Base-by-base conservation (phyloP, 2,329 filamentous ascomycete species). In the Cladosporium velox region DNA sequence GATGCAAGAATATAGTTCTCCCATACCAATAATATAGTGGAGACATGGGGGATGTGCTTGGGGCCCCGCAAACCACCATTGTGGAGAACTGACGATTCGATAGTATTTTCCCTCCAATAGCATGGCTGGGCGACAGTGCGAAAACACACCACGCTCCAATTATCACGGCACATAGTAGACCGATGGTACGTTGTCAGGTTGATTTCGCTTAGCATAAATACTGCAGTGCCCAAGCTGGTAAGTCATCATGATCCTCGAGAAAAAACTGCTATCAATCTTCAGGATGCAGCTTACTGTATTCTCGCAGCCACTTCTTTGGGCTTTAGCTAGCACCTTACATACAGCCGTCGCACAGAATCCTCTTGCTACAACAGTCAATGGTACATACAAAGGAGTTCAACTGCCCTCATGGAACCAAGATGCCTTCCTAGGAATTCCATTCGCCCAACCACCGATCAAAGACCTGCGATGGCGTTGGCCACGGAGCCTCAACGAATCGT, bases 351-450 rank as follows among this genome's bases (percentile, higher is more conserved):
- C 10, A 85, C 84, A 72, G 62, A 41, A 4, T 15, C 61, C 61
- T 4, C 28, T 28, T 4, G 61, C 30, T 4, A 57, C 34, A 24
- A 64, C 51, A 2, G 18, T 64, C 26, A 64, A 64, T 10, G 61
- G 61, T 3, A 65, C 54, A 28, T 68, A 68, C 49, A 34, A 61
- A 51, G 67, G 67, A 30, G 32, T 35, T 24, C 65, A 65, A 41
- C 21, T 59, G 18, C 15, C 57, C n/a, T 10, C 52, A 21, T 61
- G 65, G 66, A 18, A 67, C 49, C 49, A 64, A 65, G 61, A 81
- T 59, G 69, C 78, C 59, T 81, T 80, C 70, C 74, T 82, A 8
- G 80, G 80, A 2, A 72, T 74, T 4, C 71, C 71, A 6, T 74
- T 70, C 59, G 72, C 72, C 15, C 68, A 71, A 41, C 72, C 72